Evolutionary conservation across 768 basidiomycete species (phyloP), one percentile per base, ranked within the genome.

Genomic region (Sarcomyxa edulis): DNA sequence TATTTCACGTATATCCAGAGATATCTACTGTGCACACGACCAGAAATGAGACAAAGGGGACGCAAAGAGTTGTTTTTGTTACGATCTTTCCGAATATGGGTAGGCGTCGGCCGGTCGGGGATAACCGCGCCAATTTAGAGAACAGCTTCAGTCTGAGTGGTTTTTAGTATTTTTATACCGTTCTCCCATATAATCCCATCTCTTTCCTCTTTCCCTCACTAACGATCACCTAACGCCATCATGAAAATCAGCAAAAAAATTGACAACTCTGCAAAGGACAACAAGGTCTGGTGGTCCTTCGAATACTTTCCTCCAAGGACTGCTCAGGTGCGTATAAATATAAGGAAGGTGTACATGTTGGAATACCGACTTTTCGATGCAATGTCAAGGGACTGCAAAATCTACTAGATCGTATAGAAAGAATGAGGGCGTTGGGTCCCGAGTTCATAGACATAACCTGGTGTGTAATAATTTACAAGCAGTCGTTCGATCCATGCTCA

Each of bases 361-460:
- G 20, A 7, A n/a, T 28, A 7, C 14, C 6, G 7, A 14, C 22
- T 4, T 34, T 23, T 41, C 9, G 4, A 14, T 16, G 20, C 33
- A 32, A 24, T 20, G 30, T 29, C 3, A 49, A 95, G 82, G 90
- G 89, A 47, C 66, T 96, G 32, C 90, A 95, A 83, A 99, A 99
- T 61, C 71, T 99, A 23, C 74, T 96, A 44, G 94, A 97, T 63
- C 93, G 96, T 53, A 98, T 99, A 65, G 95, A 98, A 61, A 89
- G 94, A 47, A 98, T 99, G 96, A 76, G 92, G 37, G 77, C 78
- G 6, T 66, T 96, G 24, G 95, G 96, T 2, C 96, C 96, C 7
- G 95, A 96, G 59, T 99, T 99, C 57, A 86, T 98, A 50, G 95
- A 98, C 59, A 95, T 98, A 54, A 98, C 95, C 58, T 98, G 91